phyloP scores from a whole-genome alignment of 2,329 filamentous ascomycete species.

The Pochonia chlamydosporia region DNA sequence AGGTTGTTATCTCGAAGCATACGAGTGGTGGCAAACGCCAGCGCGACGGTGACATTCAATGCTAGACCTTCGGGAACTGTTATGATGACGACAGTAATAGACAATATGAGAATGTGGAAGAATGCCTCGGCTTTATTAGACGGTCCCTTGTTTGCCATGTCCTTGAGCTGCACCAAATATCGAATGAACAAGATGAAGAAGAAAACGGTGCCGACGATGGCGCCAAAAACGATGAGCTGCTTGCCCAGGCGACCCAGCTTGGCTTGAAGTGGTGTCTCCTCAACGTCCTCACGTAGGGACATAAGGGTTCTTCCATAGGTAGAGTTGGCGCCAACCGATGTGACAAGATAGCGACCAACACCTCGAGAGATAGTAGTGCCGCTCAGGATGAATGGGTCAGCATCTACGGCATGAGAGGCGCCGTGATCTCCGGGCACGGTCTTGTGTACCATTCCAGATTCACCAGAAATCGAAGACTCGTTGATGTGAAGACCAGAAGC shows the following conservation, averaged over 20 bases:
- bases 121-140: constrained; percentile 51
- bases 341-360: constrained; percentile 70
- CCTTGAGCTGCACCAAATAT: constrained; percentile 26
- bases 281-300: constrained; percentile 68
- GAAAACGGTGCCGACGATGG: constrained; percentile 34
- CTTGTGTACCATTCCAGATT: constrained; percentile 69
- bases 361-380: constrained; percentile 74
- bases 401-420: constrained; percentile 41
- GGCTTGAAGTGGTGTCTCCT: constrained; percentile 71
- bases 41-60: constrained; percentile 54
- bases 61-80: constrained; percentile 56
- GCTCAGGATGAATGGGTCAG: constrained; percentile 77
- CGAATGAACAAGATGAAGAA: constrained; percentile 36
- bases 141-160: constrained; percentile 31
- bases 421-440: constrained; percentile 51
- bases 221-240: constrained; percentile 53
- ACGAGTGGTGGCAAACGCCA: constrained; percentile 56
- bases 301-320: constrained; percentile 74
- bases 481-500: constrained; percentile 53
- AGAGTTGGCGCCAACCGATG: constrained; percentile 67
- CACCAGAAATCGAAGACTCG: constrained; percentile 71
- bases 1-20: constrained; percentile 60
- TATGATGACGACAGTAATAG: constrained; percentile 54
- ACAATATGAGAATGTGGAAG: constrained; percentile 51
- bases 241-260: constrained; percentile 74